Evolutionary conservation across 495 filamentous ascomycete species (phyloP).

Genomic region (Tuber brumale): DNA sequence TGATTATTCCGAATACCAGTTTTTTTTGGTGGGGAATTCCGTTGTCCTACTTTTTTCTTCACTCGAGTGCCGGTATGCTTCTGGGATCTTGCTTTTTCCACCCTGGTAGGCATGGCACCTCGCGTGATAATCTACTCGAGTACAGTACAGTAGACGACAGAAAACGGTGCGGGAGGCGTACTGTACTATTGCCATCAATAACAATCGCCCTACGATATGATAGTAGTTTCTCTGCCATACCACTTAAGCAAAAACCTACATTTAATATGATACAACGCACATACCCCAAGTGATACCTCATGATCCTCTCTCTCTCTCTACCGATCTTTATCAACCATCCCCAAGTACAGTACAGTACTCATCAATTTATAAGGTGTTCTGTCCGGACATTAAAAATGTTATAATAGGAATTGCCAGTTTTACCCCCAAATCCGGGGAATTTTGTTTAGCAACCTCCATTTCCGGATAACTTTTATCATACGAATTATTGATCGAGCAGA

Average conservation of each 20-base stretch:
- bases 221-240: not conserved
- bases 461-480: too few species aligned
- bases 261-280: not conserved
- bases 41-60: too few species aligned
- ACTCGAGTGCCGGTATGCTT: not conserved
- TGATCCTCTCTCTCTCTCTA: not conserved
- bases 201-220: not conserved
- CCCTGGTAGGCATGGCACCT: not conserved
- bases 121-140: not conserved
- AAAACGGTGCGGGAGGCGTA: not conserved
- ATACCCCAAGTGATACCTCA: not conserved
- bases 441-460: too few species aligned
- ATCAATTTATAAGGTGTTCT: too few species aligned
- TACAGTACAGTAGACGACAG: not conserved
- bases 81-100: not conserved
- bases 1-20: too few species aligned
- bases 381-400: too few species aligned
- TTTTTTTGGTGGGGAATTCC: too few species aligned
- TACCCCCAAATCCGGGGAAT: too few species aligned
- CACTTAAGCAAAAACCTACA: not conserved
- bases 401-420: too few species aligned
- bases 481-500: too few species aligned
- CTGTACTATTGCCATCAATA: not conserved
- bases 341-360: too few species aligned
- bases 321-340: not conserved